phyloP scores from a whole-genome alignment of 2,329 filamentous ascomycete genomes.

The Monilinia laxa region DNA sequence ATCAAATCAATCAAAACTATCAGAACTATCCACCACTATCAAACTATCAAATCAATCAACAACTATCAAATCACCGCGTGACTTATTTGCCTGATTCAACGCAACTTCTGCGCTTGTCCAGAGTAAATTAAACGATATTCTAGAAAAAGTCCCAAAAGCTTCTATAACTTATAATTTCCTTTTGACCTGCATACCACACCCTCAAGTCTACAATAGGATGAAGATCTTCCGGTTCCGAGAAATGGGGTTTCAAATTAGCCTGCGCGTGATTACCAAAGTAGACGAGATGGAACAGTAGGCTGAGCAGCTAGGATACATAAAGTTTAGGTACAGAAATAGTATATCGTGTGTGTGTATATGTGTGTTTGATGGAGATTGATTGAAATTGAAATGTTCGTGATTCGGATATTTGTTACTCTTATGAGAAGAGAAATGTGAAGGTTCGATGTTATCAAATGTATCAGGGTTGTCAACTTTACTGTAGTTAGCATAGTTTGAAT shows the following conservation, averaged over 20 bases:
- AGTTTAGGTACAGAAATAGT: background rate
- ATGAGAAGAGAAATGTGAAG: background rate
- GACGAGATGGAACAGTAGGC: background rate
- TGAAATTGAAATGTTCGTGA: conserved; percentile 9
- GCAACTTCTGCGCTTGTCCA: too few species aligned
- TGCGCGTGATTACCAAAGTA: conserved; percentile 5
- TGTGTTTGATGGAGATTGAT: conserved; percentile 10
- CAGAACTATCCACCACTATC: too few species aligned
- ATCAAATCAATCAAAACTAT: too few species aligned
- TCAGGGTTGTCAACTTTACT: background rate
- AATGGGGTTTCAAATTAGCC: conserved; percentile 11
- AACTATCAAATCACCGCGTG: background rate
- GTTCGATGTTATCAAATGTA: too few species aligned
- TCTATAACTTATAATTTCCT: conserved; percentile 5
- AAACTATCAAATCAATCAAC: conserved; percentile 9
- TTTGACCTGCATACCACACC: background rate
- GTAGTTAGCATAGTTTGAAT: background rate
- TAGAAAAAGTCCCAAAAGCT: conserved; percentile 16
- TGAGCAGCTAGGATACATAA: conserved; percentile 5
- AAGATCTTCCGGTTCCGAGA: conserved; percentile 18
- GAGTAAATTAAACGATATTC: background rate
- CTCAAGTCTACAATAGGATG: background rate
- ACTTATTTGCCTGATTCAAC: too few species aligned
- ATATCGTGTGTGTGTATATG: background rate
- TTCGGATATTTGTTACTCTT: conserved; percentile 15